A percentile compares a stretch with the other conserved stretches of the same genome.
Evolutionary conservation across 257 asterid genomes (phyloP).

Genomic region (Solanum chmielewskii): DNA sequence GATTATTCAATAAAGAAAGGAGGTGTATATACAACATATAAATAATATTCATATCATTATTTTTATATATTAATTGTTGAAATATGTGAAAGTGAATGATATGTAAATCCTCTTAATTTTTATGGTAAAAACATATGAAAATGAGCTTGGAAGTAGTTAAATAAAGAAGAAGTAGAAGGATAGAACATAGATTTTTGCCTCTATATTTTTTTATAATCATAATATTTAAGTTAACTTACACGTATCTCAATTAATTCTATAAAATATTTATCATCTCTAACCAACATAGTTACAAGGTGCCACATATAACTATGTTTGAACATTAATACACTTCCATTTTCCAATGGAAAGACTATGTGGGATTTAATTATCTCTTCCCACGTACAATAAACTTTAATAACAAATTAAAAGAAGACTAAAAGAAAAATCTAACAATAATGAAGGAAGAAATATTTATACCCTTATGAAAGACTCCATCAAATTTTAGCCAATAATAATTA

Average conservation of each 20-base stretch:
- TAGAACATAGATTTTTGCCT: background rate
- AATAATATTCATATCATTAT: too few relatives aligned
- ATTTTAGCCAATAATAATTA: background rate
- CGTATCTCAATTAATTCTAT: background rate
- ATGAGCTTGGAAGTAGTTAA: background rate
- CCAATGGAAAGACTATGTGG: background rate
- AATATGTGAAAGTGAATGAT: too few relatives aligned
- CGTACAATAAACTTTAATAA: background rate
- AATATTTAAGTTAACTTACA: background rate
- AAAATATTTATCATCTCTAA: background rate
- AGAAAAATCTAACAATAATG: background rate
- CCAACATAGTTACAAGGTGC: background rate
- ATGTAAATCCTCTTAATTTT: too few relatives aligned
- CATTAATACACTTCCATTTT: background rate
- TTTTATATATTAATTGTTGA: too few relatives aligned
- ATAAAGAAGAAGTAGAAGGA: background rate
- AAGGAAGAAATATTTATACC: background rate
- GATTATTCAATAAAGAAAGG: too few relatives aligned
- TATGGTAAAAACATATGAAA: background rate
- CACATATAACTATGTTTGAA: background rate
- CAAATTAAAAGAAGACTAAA: background rate
- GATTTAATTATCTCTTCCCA: background rate
- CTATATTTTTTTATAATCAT: background rate
- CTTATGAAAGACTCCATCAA: background rate
- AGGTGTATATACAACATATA: too few relatives aligned